Base-by-base conservation (phyloP, 106 monocot species). In the Ottelia alismoides region DNA sequence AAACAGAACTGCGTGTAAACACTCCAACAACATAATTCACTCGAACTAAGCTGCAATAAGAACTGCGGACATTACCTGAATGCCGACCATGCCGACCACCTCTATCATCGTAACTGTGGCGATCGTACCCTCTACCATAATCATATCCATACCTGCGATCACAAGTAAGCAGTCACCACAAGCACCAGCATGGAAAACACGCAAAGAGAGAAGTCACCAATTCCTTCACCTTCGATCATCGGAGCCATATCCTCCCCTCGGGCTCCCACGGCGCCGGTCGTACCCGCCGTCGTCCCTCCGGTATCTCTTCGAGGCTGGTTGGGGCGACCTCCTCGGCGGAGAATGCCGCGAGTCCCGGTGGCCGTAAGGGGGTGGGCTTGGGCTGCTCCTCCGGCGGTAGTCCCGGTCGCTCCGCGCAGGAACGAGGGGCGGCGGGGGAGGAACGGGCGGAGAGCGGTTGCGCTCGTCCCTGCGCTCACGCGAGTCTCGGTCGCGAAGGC, bases 221-320 rank as follows among this genome's bases (percentile, higher is more conserved):
- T n/a, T n/a, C n/a, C n/a, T n/a, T n/a, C 49, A 62, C 70, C 63
- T 63, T 44, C 70, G 55, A 22, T 63, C 70, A 27, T 70, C 70
- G 40, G 47, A 47, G 28, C 61, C 61, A 50, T 47, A 68, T 3
- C 69, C 56, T 22, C 60, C 57, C 45, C 80, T 68, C 1, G 77
- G 74, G 28, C 88, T 80, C 28, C 84, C 72, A 20, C 94, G 72
- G 25, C 76, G 68, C 25, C 75, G 55, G 24, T 81, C 81, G 11
- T 81, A 83, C 4, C 83, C 83, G 6, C 82, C 89, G 27, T 89
- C 89, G 16, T 98, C 89, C 65, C 88, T 78, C 55, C 96, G 64
- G 5, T 77, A 74, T 49, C 96, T 57, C 81, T 98, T 89, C 25
- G n/a, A n/a, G n/a, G 73, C 75, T 2, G 74, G 75, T 1, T 86